A percentile compares a stretch with the other conserved stretches of the same genome.
phyloP scores from a whole-genome alignment of 2,329 filamentous ascomycete genomes.

The Sclerotinia borealis region DNA sequence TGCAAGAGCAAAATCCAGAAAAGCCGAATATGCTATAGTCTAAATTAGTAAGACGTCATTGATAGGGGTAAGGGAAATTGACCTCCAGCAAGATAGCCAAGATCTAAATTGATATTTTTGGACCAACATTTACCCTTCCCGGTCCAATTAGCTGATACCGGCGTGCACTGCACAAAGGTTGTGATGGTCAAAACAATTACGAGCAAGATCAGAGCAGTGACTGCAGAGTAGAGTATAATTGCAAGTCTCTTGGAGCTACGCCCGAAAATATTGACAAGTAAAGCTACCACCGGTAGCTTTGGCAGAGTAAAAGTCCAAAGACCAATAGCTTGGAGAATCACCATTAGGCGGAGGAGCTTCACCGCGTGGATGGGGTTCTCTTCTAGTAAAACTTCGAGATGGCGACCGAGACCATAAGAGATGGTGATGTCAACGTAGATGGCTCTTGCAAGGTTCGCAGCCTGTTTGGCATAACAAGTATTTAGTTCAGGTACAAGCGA shows the following conservation, averaged over 20 bases:
- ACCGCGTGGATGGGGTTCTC: not conserved
- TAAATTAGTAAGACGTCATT: not conserved
- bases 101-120: not conserved
- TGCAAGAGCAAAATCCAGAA: conserved; percentile 5
- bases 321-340: conserved; percentile 2
- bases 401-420: not conserved
- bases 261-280: conserved; percentile 3
- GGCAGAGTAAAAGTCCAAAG: conserved; percentile 8
- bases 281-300: conserved; percentile 2
- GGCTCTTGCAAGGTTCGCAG: conserved; percentile 3
- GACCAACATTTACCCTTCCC: not conserved
- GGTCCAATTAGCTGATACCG: not conserved
- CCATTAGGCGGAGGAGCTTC: not conserved
- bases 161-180: conserved; percentile 1
- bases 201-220: not conserved
- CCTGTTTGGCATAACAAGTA: not conserved
- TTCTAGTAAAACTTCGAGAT: not conserved
- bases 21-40: conserved; percentile 1
- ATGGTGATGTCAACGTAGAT: not conserved
- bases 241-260: not conserved
- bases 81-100: conserved; percentile 1
- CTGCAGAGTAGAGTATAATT: not conserved
- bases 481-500: not conserved
- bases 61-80: not conserved
- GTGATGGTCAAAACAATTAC: not conserved